Base-by-base conservation (phyloP, 2,329 filamentous ascomycete species). In the Microsporum ferrugineum region DNA sequence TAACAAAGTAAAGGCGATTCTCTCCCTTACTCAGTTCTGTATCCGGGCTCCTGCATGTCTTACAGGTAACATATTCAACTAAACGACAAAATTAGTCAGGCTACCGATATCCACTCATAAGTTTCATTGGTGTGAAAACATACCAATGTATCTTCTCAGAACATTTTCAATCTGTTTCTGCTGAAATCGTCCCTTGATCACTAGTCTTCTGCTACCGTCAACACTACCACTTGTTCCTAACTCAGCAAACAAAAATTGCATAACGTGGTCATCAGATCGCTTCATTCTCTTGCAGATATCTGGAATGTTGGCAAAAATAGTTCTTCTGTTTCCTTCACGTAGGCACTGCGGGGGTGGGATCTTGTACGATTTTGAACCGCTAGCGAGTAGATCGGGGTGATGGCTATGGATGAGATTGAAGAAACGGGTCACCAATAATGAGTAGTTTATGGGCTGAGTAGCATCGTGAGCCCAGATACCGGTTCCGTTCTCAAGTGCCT, bases 251-350 rank as follows among this genome's bases (percentile, higher is more conserved):
- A 99, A 79, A 80, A 96, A 97, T 70, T 92, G 88, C 59, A 91
- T 97, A 67, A 99, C 88, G 79, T 96, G 94, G 78, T 99, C 94
- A 73, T 97, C 92, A 65, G 89, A 91, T 76, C 94, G 86, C 86
- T 99, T 99, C 91, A 99, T 97, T 71, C 92, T 86, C 84, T 96
- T 96, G 84, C 91, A 95, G 71, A 99, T 97, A 75, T 99, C 94
- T 74, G 90, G 85, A 72, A 99, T 94, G 81, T 99, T 99, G 81
- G 92, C 94, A 72, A 99, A 99, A 72, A 99, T 96, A 65, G 94
- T 99, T 87, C 95, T 95, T 85, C 96, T 95, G 86, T 99, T 99
- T 75, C 94, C 94, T 91, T 99, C 94, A 79, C 94, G 91, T 73
- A 97, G 85, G 79, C 94, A 97, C 81, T 99, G 94, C 58, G 94